Conservation (phyloP, 1,284 basidiomycete species). For the Xerocomus cyaneibrunnescens region DNA sequence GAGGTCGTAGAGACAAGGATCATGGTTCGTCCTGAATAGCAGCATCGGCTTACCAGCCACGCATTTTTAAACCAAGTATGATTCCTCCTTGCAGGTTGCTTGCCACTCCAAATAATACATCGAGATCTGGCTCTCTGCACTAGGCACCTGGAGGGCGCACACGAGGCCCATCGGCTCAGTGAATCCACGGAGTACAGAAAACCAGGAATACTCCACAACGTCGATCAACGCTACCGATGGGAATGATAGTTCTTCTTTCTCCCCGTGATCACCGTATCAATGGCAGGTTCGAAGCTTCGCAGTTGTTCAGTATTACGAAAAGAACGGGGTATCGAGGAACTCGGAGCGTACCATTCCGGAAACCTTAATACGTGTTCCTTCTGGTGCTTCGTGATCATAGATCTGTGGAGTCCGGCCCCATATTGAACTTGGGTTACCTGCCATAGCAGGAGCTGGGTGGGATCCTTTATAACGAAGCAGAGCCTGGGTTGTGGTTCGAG, state of each 20-base stretch:
- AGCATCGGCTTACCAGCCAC: background rate
- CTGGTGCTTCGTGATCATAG: no score
- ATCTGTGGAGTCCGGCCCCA: no score
- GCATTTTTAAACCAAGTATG: slow-evolving; percentile 3
- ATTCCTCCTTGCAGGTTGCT: no score
- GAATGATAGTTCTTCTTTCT: background rate
- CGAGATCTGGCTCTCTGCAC: background rate
- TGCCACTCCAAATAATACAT: background rate
- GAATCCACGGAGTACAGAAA: background rate
- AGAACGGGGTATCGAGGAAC: background rate
- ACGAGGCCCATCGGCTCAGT: background rate
- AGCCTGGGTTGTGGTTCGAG: no score
- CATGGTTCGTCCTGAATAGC: slow-evolving; percentile 2
- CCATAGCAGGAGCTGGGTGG: no score
- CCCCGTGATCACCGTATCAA: slow-evolving; percentile 5
- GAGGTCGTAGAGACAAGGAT: slow-evolving; percentile 1
- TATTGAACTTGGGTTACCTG: no score
- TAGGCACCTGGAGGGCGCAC: background rate
- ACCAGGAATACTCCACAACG: background rate
- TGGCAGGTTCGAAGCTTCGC: background rate
- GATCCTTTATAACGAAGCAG: no score
- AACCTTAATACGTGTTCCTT: no score
- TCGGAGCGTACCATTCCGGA: background rate
- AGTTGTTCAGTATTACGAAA: background rate
- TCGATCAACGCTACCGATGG: slow-evolving; percentile 1